Conservation (phyloP, 352 stramenopile species). For the Pythium plurisporium region DNA sequence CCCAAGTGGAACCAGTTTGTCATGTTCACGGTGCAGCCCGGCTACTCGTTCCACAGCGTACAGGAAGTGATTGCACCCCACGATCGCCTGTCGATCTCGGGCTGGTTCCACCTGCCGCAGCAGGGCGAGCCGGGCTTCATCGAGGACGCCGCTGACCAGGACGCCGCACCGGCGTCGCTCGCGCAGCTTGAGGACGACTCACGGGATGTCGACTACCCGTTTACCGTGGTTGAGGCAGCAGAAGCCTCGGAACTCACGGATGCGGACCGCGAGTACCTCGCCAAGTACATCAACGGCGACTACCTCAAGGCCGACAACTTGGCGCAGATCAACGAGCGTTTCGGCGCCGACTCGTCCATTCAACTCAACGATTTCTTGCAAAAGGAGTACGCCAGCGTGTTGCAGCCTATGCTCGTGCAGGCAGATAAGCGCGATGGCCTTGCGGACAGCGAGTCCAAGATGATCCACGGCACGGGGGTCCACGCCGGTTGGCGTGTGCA, state of each 20-base stretch:
- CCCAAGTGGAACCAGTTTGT: constrained; percentile 88
- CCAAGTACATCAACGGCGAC: constrained; percentile 69
- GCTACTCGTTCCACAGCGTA: constrained; percentile 89
- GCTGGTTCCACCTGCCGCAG: constrained; percentile 54
- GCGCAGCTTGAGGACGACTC: constrained; percentile 29
- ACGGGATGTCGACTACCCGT: constrained; percentile 21
- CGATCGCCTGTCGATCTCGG: constrained; percentile 81
- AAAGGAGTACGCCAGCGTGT: constrained; percentile 44
- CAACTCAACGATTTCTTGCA: constrained; percentile 85
- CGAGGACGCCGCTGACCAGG: constrained; percentile 16
- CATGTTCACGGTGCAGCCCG: constrained; percentile 86
- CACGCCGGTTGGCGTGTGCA: constrained; percentile 21
- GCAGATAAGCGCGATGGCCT: constrained; percentile 48
- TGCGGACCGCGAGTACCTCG: constrained; percentile 53
- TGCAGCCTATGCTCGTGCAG: constrained; percentile 26
- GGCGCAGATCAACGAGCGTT: constrained; percentile 66
- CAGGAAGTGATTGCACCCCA: constrained; percentile 24
- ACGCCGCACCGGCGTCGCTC: constrained; percentile 17
- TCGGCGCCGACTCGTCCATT: constrained; percentile 77
- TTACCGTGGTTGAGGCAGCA: not conserved
- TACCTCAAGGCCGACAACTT: constrained; percentile 70
- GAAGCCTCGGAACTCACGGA: constrained; percentile 32
- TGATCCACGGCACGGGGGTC: constrained; percentile 26
- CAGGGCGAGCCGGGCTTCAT: constrained; percentile 19
- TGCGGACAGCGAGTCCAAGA: constrained; percentile 37